These are phyloP conservation scores for Candida hungchunana DNA, from an alignment of 805 yeast genomes.

Conservation along the genomic window DNA sequence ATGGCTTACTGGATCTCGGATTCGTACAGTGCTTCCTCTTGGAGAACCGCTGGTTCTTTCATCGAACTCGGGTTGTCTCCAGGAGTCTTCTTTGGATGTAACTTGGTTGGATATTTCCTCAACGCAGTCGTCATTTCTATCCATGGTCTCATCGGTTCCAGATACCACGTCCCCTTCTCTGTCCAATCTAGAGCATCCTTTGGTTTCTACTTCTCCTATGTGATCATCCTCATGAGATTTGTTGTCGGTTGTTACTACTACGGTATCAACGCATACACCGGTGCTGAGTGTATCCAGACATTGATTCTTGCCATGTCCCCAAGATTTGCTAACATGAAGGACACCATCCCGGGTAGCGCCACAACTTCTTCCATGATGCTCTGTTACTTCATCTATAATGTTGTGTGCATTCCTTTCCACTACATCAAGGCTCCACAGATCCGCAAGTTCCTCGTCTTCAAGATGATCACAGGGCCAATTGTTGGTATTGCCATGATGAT, in stretches of 20 bases:
- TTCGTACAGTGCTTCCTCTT: slow-evolving; percentile 15
- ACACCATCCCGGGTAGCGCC: slow-evolving; percentile 6
- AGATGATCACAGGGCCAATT: slow-evolving; percentile 15
- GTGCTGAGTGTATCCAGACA: slow-evolving; percentile 17
- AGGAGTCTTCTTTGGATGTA: slow-evolving; percentile 11
- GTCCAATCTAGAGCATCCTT: slow-evolving; percentile 15
- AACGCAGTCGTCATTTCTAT: slow-evolving; percentile 10
- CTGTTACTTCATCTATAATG: slow-evolving; percentile 14
- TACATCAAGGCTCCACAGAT: slow-evolving; percentile 16
- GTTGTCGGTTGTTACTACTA: slow-evolving; percentile 17
- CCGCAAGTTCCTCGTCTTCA: slow-evolving; percentile 8
- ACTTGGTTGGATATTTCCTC: slow-evolving; percentile 11
- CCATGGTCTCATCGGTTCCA: slow-evolving; percentile 14
- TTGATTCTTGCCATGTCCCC: slow-evolving; percentile 16
- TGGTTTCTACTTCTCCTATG: slow-evolving; percentile 15
- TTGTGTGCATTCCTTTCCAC: slow-evolving; percentile 15
- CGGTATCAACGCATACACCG: slow-evolving; percentile 17
- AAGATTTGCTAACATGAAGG: slow-evolving; percentile 13
- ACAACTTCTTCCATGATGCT: slow-evolving; percentile 14
- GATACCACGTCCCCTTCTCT: slow-evolving; percentile 15
- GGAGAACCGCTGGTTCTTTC: slow-evolving; percentile 17
- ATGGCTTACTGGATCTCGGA: slow-evolving; percentile 17
- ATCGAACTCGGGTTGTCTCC: slow-evolving; percentile 14
- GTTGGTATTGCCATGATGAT: slow-evolving; percentile 15
- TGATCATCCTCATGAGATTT: slow-evolving; percentile 11